Evolutionary conservation across 352 stramenopile species (phyloP).

Genomic region (Globisporangium mamillatum): DNA sequence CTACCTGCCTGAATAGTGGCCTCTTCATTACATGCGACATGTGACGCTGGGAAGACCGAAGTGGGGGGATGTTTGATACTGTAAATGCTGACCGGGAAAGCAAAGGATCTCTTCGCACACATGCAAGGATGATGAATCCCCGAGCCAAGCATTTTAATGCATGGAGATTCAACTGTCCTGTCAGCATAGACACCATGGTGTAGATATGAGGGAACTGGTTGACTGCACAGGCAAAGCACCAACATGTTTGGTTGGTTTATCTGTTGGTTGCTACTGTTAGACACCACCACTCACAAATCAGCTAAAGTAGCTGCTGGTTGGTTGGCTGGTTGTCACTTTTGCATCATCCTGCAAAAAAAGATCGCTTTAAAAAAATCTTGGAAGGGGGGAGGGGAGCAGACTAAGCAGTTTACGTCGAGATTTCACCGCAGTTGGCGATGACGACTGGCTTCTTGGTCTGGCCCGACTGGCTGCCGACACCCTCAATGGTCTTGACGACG

Average conservation of each 20-base stretch:
- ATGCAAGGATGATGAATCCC: neutral
- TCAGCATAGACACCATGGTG: neutral
- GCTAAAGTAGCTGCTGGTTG: neutral
- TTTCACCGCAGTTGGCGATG: slow-evolving; percentile 95
- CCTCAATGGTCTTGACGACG: slow-evolving; percentile 97
- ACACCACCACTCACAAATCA: neutral
- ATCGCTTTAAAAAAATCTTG: neutral
- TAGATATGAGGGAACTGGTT: neutral
- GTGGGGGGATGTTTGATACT: neutral
- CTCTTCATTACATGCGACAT: neutral
- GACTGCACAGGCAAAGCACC: neutral
- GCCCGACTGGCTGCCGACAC: slow-evolving; percentile 92
- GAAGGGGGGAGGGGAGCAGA: neutral
- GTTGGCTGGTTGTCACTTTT: neutral
- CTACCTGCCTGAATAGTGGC: neutral
- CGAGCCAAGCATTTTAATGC: neutral
- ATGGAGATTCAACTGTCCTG: neutral
- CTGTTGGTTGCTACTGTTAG: slow-evolving; percentile 5
- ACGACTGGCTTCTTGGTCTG: slow-evolving; percentile 88
- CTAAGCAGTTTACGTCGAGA: slow-evolving; percentile 24
- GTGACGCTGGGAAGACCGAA: neutral
- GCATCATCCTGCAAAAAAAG: slow-evolving; percentile 3
- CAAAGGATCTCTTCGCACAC: neutral
- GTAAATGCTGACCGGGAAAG: neutral
- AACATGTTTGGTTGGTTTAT: slow-evolving; percentile 1